These are phyloP conservation scores for Pichia occidentalis DNA, from an alignment of 805 yeast species.

Conservation along the genomic window DNA sequence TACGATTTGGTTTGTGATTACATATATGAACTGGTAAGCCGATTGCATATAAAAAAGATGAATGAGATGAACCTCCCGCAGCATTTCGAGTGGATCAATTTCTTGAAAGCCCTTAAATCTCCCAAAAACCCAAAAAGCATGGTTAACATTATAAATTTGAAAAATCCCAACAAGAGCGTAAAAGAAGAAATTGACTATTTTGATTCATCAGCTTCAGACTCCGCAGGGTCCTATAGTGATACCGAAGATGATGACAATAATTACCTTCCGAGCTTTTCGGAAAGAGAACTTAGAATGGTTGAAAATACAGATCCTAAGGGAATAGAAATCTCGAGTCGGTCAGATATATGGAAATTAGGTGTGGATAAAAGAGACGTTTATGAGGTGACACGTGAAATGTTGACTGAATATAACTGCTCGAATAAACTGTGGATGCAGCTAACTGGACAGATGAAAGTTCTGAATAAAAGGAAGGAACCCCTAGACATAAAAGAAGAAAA, in stretches of 20 bases:
- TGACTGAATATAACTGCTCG: constrained; percentile 1
- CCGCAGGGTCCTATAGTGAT: not conserved
- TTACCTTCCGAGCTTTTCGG: constrained; percentile 1
- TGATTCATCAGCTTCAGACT: too few relatives aligned
- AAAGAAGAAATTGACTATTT: constrained; percentile 6
- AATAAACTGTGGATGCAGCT: not conserved
- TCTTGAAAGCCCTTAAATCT: not conserved
- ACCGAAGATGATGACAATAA: constrained; percentile 1
- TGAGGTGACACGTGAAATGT: constrained; percentile 6
- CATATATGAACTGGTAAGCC: not conserved
- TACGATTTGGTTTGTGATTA: constrained; percentile 1
- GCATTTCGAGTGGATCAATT: constrained; percentile 2
- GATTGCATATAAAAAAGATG: constrained; percentile 3
- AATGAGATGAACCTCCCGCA: constrained; percentile 3
- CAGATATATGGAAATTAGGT: constrained; percentile 4
- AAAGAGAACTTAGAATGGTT: not conserved
- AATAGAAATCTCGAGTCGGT: not conserved
- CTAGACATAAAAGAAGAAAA: constrained; percentile 1
- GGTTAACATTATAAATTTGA: constrained; percentile 4
- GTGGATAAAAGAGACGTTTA: constrained; percentile 7
- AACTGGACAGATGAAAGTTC: not conserved
- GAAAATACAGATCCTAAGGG: constrained; percentile 3
- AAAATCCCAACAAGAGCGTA: constrained; percentile 1
- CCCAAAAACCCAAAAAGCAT: constrained; percentile 1
- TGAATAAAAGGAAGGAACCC: not conserved